Evolutionary conservation across 768 basidiomycete genomes (phyloP).

Genomic region (Tylopilus balloui): DNA sequence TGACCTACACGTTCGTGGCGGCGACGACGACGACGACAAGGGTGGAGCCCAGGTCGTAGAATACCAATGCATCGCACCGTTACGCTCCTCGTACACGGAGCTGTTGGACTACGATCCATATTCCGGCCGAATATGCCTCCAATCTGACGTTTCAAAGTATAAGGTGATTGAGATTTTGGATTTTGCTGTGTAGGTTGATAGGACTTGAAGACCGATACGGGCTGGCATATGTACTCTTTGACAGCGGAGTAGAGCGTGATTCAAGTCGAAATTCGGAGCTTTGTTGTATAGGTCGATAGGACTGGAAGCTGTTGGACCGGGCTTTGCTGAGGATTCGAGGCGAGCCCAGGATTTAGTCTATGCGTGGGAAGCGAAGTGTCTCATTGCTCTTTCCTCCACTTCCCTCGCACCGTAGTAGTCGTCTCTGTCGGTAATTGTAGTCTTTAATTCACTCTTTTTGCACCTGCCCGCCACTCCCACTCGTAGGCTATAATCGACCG

Average conservation of each 20-base stretch:
- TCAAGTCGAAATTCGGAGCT: too few relatives aligned
- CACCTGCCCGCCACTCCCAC: too few relatives aligned
- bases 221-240: too few relatives aligned
- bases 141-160: not conserved
- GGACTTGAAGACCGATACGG: too few relatives aligned
- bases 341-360: not conserved
- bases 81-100: not conserved
- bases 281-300: too few relatives aligned
- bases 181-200: conserved; percentile 1
- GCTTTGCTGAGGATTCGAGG: too few relatives aligned
- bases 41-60: not conserved
- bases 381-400: too few relatives aligned
- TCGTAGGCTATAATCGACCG: too few relatives aligned
- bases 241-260: too few relatives aligned
- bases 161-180: conserved; percentile 14
- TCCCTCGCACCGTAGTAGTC: not conserved
- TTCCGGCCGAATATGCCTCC: conserved; percentile 15
- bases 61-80: conserved; percentile 3
- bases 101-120: conserved; percentile 24
- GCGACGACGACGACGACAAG: not conserved
- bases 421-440: not conserved
- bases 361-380: not conserved
- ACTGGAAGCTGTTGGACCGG: too few relatives aligned
- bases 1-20: not conserved
- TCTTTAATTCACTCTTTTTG: too few relatives aligned